Percentiles rank a stretch among this genome's conserved stretches.
Evolutionary conservation across 495 filamentous ascomycete species (phyloP).

Genomic region (Penicillium desertorum): DNA sequence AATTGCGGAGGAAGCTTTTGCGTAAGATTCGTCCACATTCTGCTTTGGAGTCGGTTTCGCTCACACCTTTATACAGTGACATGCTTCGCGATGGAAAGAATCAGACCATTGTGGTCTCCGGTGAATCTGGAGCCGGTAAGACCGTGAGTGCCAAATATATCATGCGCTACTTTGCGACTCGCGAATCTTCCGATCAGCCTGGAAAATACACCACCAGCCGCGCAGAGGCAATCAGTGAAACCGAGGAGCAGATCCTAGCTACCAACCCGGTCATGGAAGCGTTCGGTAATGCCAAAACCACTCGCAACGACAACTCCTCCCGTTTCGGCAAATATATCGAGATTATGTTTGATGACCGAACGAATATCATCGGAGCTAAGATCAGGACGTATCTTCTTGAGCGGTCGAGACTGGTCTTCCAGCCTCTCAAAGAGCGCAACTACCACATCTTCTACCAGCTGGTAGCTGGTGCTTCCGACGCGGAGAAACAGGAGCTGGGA

Average conservation of each 20-base stretch:
- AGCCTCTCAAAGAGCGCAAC: constrained; percentile 95
- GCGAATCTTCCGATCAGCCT: constrained; percentile 89
- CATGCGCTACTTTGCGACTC: constrained; percentile 98
- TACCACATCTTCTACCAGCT: constrained; percentile 99
- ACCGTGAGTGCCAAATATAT: constrained; percentile 99
- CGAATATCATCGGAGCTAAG: constrained; percentile 96
- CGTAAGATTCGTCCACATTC: constrained; percentile 55
- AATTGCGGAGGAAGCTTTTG: constrained; percentile 98
- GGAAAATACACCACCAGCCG: constrained; percentile 75
- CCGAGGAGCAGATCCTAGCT: constrained; percentile 95
- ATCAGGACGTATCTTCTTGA: constrained; percentile 95
- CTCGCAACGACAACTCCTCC: constrained; percentile 97
- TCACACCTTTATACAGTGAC: constrained; percentile 57
- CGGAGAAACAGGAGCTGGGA: constrained; percentile 73
- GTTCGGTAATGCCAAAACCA: constrained; percentile 99
- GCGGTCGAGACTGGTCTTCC: constrained; percentile 95
- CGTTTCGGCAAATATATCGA: constrained; percentile 99
- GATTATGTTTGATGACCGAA: constrained; percentile 95
- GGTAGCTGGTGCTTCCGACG: constrained; percentile 86
- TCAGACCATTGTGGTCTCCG: constrained; percentile 97
- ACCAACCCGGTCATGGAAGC: constrained; percentile 99
- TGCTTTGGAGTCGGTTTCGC: neutral
- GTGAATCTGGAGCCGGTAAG: constrained; percentile 97
- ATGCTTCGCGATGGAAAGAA: constrained; percentile 96
- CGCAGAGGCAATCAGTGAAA: constrained; percentile 91